These are phyloP conservation scores for Plasmodium gallinaceum DNA, from an alignment of 169 alveolate species.

Conservation along the genomic window DNA sequence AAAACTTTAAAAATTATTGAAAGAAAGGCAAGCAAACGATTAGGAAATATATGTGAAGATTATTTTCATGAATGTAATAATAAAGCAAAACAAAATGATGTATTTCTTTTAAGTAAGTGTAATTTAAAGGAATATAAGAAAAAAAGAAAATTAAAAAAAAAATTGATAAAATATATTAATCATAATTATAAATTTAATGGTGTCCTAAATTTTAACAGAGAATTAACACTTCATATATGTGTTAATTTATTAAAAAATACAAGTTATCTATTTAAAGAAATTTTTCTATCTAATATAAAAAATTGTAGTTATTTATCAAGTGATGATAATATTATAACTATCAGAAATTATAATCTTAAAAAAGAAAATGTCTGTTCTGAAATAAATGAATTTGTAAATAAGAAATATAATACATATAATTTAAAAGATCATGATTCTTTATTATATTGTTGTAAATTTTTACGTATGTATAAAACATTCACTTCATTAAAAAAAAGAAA, in stretches of 20 bases:
- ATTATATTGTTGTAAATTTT: neutral
- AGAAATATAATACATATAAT: neutral
- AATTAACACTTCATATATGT: neutral
- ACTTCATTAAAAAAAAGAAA: neutral
- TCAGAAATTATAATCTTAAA: neutral
- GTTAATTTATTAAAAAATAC: neutral
- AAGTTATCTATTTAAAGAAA: neutral
- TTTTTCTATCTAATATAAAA: neutral
- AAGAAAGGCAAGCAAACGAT: too few relatives aligned
- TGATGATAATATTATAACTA: slow-evolving; percentile 15
- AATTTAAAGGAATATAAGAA: too few relatives aligned
- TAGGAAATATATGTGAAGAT: too few relatives aligned
- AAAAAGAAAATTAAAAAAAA: too few relatives aligned
- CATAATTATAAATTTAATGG: neutral
- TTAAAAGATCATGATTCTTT: neutral
- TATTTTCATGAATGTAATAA: too few relatives aligned
- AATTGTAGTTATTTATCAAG: neutral
- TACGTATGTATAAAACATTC: neutral
- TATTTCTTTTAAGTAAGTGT: too few relatives aligned
- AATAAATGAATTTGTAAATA: neutral
- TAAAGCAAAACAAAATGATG: too few relatives aligned
- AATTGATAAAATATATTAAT: too few relatives aligned
- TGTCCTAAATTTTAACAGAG: neutral
- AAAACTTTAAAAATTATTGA: too few relatives aligned
- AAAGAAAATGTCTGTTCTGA: neutral